These are phyloP conservation scores for Boletus subparvulus DNA, from an alignment of 768 basidiomycete species.

Conservation along the genomic window DNA sequence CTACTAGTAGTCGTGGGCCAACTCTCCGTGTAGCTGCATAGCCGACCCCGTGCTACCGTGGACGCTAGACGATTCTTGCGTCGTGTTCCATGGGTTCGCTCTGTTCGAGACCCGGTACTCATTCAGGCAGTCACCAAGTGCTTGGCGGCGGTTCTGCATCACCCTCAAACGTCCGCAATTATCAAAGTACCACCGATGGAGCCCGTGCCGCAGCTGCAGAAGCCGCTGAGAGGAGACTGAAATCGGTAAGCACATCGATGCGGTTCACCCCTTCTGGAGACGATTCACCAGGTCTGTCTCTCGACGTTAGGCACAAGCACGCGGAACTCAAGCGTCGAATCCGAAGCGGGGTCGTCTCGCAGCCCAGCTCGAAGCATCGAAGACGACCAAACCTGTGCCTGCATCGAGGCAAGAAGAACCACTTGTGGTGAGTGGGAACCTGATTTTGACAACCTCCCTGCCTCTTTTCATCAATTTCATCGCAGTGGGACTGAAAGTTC, in stretches of 20 bases:
- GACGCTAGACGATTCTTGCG: not conserved
- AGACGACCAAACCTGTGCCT: conserved; percentile 36
- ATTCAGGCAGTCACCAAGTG: conserved; percentile 49
- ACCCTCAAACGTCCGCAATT: conserved; percentile 19
- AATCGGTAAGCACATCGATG: conserved; percentile 45
- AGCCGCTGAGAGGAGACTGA: conserved; percentile 59
- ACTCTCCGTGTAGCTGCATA: not conserved
- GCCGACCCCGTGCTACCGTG: not conserved
- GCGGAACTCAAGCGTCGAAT: conserved; percentile 45
- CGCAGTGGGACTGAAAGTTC: conserved; percentile 43
- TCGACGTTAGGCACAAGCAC: conserved; percentile 38
- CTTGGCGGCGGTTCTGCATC: conserved; percentile 39
- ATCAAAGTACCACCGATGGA: conserved; percentile 36
- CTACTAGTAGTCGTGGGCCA: not conserved
- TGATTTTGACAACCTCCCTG: conserved; percentile 12
- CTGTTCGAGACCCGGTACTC: conserved; percentile 49
- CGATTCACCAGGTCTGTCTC: conserved; percentile 23
- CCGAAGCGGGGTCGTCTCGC: conserved; percentile 47
- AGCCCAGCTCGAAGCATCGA: conserved; percentile 41
- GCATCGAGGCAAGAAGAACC: conserved; percentile 40
- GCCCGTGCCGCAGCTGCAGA: conserved; percentile 56
- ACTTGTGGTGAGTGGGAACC: conserved; percentile 44
- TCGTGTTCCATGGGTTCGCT: conserved; percentile 50
- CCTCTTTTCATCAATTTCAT: conserved; percentile 31
- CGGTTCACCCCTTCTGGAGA: conserved; percentile 10